Evolutionary conservation across 495 filamentous ascomycete species (phyloP).

Genomic region (Penicillium turbatum): DNA sequence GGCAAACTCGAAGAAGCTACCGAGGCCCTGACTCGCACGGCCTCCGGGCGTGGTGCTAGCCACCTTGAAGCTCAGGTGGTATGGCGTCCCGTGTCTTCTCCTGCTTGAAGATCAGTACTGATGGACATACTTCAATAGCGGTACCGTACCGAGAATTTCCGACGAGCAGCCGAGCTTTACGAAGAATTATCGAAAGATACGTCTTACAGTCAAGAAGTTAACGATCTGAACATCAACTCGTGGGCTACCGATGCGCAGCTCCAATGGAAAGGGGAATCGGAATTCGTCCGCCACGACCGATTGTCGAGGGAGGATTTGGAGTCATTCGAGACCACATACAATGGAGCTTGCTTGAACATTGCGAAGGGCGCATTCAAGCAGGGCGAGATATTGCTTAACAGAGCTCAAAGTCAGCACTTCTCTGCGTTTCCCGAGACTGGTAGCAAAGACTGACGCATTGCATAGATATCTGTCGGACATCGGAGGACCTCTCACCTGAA

Average conservation of each 20-base stretch:
- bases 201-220: conserved; percentile 62
- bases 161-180: conserved; percentile 66
- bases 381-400: conserved; percentile 73
- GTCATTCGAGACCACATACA: conserved; percentile 90
- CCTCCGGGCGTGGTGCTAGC: conserved; percentile 56
- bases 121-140: conserved; percentile 39
- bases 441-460: conserved; percentile 8
- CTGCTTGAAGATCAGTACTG: conserved; percentile 5
- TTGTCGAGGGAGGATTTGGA: conserved; percentile 73
- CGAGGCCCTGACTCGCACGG: conserved; percentile 48
- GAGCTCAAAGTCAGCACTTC: conserved; percentile 57
- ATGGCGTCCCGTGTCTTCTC: conserved; percentile 23
- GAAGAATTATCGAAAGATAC: conserved; percentile 50
- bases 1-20: conserved; percentile 72
- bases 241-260: conserved; percentile 78
- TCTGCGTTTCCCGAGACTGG: not conserved
- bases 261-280: conserved; percentile 68
- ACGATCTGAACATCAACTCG: conserved; percentile 81
- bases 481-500: conserved; percentile 76
- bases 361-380: conserved; percentile 71
- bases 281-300: conserved; percentile 51
- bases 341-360: conserved; percentile 82
- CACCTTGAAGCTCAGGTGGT: conserved; percentile 89
- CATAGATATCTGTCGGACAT: conserved; percentile 72
- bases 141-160: conserved; percentile 82